Evolutionary conservation across 2,329 filamentous ascomycete species (phyloP).

Genomic region (Onygenales sp.): DNA sequence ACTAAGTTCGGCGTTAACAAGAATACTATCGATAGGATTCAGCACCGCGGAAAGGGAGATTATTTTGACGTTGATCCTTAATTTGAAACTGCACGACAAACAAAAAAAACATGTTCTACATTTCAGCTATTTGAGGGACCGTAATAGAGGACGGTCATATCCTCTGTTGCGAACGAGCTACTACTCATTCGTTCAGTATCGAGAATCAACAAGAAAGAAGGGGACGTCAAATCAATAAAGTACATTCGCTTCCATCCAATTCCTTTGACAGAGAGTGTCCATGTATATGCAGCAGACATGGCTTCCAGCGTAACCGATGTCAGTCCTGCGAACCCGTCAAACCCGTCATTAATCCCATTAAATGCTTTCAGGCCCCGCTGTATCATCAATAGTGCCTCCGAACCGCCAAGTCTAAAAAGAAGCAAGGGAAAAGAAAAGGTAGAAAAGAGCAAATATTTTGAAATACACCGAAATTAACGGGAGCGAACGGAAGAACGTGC

Average conservation of each 20-base stretch:
- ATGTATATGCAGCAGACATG: neutral
- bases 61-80: too few relatives aligned
- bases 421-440: neutral
- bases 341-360: neutral
- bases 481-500: neutral
- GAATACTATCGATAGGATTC: too few relatives aligned
- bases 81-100: too few relatives aligned
- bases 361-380: neutral
- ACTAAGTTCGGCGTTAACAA: too few relatives aligned
- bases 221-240: neutral
- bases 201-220: neutral
- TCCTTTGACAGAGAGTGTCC: neutral
- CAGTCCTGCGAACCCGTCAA: neutral
- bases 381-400: neutral
- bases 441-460: neutral
- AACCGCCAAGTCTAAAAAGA: neutral
- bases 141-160: too few relatives aligned
- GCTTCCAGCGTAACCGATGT: neutral
- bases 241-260: conserved; percentile 1
- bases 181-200: too few relatives aligned
- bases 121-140: too few relatives aligned
- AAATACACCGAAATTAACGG: neutral
- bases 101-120: too few relatives aligned
- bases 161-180: too few relatives aligned
- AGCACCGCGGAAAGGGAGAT: too few relatives aligned